Base-by-base conservation (phyloP, 805 yeast species). In the Nakazawaea wickerhamii region DNA sequence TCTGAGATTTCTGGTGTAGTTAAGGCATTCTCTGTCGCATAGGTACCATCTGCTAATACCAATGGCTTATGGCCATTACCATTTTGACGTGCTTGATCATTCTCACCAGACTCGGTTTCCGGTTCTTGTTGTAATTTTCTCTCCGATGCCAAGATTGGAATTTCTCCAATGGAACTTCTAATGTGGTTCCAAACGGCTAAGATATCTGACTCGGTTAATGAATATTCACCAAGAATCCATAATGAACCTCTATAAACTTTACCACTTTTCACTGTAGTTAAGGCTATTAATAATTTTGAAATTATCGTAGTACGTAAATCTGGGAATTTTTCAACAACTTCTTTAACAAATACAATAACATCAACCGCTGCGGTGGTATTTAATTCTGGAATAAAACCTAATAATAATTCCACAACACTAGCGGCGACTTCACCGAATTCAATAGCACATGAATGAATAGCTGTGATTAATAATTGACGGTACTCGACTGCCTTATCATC, bases 21-120 rank as follows among this genome's bases (percentile, higher is more conserved):
- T 44, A 82, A 65, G 0, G 95, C 93, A 49, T 79, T 78, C 64
- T 93, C 99, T 32, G 96, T 86, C 22, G 99, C 99, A 64, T 93
- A 93, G 0, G 99, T 93, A 53, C 99, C 99, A 66, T 93, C 99
- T n/a, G 99, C 96, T 50, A 93, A 73, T 46, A 93, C 82, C 46
- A 84, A 81, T 17, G 97, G 97, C 35, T 86, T 86, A 30, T 51
- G 49, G 44, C 67, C 31, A 28, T 8, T 60, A 18, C 45, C 41
- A 31, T 23, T 36, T 57, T 59, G 26, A 61, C 52, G 20, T 55
- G 60, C 47, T 13, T 59, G 61, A 1, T 53, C 61, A n/a, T 51
- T 59, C 9, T 59, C 67, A 3, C 50, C 55, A 9, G 51, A 55
- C 5, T 51, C 64, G 3, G 59, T 65, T 5, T 63, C 68, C n/a